Evolutionary conservation across 1,284 basidiomycete species (phyloP).

Genomic region (Hemileia vastatrix): DNA sequence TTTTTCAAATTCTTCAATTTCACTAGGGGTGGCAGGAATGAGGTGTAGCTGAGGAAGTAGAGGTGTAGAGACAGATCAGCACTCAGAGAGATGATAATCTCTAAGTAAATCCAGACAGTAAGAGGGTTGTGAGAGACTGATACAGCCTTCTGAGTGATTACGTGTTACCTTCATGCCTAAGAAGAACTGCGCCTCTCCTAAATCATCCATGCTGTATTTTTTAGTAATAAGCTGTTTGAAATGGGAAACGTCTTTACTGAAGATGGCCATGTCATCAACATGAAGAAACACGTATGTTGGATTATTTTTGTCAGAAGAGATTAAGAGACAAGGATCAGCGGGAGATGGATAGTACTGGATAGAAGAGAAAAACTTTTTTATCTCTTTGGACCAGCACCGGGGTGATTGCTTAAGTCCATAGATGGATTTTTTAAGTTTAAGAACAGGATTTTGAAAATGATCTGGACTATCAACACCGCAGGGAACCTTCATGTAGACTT

Average conservation of each 20-base stretch:
- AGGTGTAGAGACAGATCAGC: neutral
- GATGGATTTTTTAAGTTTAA: neutral
- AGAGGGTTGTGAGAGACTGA: too few relatives aligned
- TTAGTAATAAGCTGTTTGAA: neutral
- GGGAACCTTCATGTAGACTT: neutral
- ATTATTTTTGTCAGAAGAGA: too few relatives aligned
- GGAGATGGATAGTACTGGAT: neutral
- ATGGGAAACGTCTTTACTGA: neutral
- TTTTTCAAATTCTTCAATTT: neutral
- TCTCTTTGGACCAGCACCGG: neutral
- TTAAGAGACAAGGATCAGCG: constrained; percentile 1
- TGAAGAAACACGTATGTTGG: too few relatives aligned
- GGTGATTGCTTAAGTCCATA: constrained; percentile 4
- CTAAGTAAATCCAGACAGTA: too few relatives aligned
- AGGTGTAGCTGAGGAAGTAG: neutral
- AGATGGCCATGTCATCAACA: constrained; percentile 1
- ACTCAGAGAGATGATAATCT: neutral
- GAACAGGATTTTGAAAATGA: too few relatives aligned
- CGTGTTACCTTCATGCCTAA: constrained; percentile 1
- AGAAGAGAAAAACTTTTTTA: neutral
- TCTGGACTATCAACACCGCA: too few relatives aligned
- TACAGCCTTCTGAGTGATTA: neutral
- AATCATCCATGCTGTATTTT: neutral
- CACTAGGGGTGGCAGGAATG: neutral
- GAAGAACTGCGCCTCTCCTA: neutral